Conservation (phyloP, 192 early-diverging fungal genomes). For the Phycomyces blakesleeanus region DNA sequence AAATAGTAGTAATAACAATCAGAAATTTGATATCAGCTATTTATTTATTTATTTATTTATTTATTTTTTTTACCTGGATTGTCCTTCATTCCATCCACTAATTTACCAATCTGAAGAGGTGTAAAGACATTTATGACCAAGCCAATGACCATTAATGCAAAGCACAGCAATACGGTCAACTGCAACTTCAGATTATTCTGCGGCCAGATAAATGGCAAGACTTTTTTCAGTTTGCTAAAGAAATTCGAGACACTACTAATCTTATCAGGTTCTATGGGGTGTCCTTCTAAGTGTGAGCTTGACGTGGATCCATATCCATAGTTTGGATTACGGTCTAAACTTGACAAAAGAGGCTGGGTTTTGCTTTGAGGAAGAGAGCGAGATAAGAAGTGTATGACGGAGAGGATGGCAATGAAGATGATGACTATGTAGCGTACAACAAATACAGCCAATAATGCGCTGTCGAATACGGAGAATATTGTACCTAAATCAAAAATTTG, state of each 20-base stretch:
- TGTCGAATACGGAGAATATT: constrained; percentile 27
- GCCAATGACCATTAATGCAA: constrained; percentile 61
- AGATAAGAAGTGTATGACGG: constrained; percentile 27
- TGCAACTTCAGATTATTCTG: constrained; percentile 54
- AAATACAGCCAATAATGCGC: constrained; percentile 38
- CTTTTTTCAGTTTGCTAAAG: constrained; percentile 49
- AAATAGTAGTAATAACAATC: no score
- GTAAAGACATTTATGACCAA: constrained; percentile 81
- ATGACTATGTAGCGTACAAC: constrained; percentile 40
- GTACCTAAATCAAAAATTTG: background rate
- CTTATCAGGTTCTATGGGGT: constrained; percentile 22
- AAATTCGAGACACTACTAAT: constrained; percentile 32
- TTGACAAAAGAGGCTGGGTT: background rate
- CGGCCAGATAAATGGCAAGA: constrained; percentile 87
- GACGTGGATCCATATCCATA: background rate
- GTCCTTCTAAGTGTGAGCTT: constrained; percentile 18
- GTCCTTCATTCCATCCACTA: constrained; percentile 54
- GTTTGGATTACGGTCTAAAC: background rate
- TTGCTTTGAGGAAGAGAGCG: background rate
- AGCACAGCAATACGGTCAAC: constrained; percentile 64
- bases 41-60: no score
- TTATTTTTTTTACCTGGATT: background rate
- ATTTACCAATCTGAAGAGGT: constrained; percentile 75
- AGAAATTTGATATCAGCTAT: no score
- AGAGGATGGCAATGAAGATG: constrained; percentile 24